These are phyloP conservation scores for Corinectria fuckeliana DNA, from an alignment of 2,329 filamentous ascomycete genomes.

Conservation along the genomic window DNA sequence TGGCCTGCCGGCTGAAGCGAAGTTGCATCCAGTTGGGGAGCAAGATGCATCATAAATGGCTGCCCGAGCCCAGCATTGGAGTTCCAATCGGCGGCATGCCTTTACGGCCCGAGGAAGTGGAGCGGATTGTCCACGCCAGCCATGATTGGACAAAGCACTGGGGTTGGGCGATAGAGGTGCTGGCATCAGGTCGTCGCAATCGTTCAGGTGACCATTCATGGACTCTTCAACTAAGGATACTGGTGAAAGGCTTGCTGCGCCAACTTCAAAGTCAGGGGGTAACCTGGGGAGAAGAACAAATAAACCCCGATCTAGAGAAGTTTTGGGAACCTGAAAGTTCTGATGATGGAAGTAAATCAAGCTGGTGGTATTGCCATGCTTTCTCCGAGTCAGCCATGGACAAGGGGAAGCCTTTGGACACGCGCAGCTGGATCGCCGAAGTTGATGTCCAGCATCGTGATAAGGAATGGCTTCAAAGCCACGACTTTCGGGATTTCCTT, in stretches of 20 bases:
- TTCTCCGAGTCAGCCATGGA: not conserved
- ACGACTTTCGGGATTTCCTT: not conserved
- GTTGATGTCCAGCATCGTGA: not conserved
- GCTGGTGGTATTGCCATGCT: not conserved
- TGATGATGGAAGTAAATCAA: not conserved
- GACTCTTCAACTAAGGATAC: not conserved
- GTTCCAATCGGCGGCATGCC: not conserved
- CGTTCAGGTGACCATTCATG: not conserved
- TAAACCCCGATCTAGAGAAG: too few species aligned
- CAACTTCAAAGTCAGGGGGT: not conserved
- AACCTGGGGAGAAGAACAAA: not conserved
- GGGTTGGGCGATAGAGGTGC: not conserved
- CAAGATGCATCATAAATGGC: not conserved
- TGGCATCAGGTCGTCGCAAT: not conserved
- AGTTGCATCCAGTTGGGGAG: not conserved
- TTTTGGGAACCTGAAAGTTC: not conserved
- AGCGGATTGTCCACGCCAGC: not conserved
- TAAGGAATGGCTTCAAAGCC: not conserved
- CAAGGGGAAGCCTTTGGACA: not conserved
- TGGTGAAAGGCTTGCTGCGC: not conserved
- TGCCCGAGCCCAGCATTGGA: not conserved
- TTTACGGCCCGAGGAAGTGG: not conserved
- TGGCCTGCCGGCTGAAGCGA: not conserved
- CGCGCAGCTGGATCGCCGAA: not conserved
- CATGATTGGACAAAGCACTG: not conserved